Base-by-base conservation (phyloP, 441 rosid species). In the Raphanus hybrid region DNA sequence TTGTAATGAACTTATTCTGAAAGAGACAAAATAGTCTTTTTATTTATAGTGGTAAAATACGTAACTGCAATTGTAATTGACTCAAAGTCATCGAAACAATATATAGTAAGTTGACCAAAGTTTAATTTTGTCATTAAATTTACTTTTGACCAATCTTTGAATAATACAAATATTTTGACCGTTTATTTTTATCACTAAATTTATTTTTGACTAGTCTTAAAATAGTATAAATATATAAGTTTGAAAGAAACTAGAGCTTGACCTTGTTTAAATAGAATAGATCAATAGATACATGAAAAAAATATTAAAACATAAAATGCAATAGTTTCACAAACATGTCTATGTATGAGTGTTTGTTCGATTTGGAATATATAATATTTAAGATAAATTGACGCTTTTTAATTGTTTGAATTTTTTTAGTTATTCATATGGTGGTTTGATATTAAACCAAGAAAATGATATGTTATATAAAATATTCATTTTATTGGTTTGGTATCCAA, bases 21-120 rank as follows among this genome's bases (percentile, higher is more conserved):
- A 20, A 45, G 9, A 55, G 9, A 55, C 43, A 55, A 45, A 55
- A 64, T 8, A 61, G 6, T 4, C 14, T 12, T 14, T 11, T 37
- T 64, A 54, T 64, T 74, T 73, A 37, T 74, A 64, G 39, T 64
- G 12, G 5, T 29, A 61, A 35, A 32, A 6, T 7, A 15, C 3
- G 8, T 69, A 15, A 45, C 18, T 27, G 14, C 18, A 32, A 39
- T 2, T 10, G 26, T 63, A 62, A 16, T 5, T 9, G 20, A 11
- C 0, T 73, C 69, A 29, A 1, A 11, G 60, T 71, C 68, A 7
- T 45, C 32, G 14, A 9, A 37, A 37, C 15, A 8, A 9, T 20
- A 37, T 48, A n/a, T 48, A 48, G 54, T 48, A 48, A 48, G 54
- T 48, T 48, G 7, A 48, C 54, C 54, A 48, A n/a, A 48, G 6